Conservation (phyloP, 1,284 basidiomycete species). For the Moniliella sp. region DNA sequence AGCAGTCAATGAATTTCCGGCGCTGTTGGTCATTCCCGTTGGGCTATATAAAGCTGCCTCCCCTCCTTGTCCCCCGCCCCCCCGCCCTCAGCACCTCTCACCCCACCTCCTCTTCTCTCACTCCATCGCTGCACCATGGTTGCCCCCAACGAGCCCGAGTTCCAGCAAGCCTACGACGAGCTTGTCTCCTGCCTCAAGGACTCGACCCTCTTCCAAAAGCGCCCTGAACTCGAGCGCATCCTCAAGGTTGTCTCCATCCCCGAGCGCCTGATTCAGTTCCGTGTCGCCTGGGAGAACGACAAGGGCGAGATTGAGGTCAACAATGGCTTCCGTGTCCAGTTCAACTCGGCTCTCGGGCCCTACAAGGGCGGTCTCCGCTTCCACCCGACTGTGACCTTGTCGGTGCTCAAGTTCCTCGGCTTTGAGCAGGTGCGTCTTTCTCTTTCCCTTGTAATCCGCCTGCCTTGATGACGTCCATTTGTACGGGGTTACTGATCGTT, state of each 20-base stretch:
- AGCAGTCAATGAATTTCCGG: too few relatives aligned
- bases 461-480: too few relatives aligned
- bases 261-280: slow-evolving; percentile 46
- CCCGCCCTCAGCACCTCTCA: background rate
- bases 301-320: slow-evolving; percentile 44
- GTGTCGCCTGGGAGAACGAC: slow-evolving; percentile 47
- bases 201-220: slow-evolving; percentile 47
- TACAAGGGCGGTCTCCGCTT: slow-evolving; percentile 65
- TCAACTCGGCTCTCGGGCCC: slow-evolving; percentile 60
- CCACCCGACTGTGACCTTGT: slow-evolving; percentile 60
- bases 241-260: slow-evolving; percentile 52
- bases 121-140: slow-evolving; percentile 5
- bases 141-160: slow-evolving; percentile 40
- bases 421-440: too few relatives aligned
- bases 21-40: too few relatives aligned
- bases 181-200: slow-evolving; percentile 47
- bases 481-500: too few relatives aligned
- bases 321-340: slow-evolving; percentile 54
- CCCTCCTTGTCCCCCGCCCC: background rate
- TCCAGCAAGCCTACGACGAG: slow-evolving; percentile 48
- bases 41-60: too few relatives aligned
- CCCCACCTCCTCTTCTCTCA: background rate
- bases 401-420: slow-evolving; percentile 64
- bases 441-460: too few relatives aligned
- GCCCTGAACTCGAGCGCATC: slow-evolving; percentile 52